Percentiles rank a stretch among this genome's conserved stretches.
These are phyloP conservation scores for Erigeron philadelphicus DNA, from an alignment of 140 eudicot genomes.

Conservation along the genomic window DNA sequence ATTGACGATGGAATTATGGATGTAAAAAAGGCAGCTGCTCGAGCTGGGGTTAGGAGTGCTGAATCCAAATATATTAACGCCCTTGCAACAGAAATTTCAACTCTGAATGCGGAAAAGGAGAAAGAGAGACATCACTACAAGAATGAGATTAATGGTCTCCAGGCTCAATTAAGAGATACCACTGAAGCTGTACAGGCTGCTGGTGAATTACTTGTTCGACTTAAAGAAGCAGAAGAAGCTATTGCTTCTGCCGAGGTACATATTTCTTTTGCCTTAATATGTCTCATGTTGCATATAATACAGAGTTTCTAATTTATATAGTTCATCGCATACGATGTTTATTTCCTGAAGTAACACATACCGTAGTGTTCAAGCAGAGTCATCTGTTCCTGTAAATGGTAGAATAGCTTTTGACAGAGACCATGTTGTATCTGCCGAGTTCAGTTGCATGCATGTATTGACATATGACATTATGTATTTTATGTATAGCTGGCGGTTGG, in stretches of 20 bases:
- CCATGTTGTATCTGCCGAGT: background rate
- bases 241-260: slow-evolving; percentile 76
- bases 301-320: no score
- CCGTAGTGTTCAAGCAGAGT: background rate
- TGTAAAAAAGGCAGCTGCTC: slow-evolving; percentile 79
- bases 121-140: slow-evolving; percentile 56
- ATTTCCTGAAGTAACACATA: background rate
- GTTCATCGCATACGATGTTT: background rate
- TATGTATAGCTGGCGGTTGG: no score
- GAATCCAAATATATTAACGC: slow-evolving; percentile 76
- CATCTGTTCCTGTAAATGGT: background rate
- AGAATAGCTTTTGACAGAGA: background rate
- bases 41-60: slow-evolving; percentile 79
- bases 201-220: slow-evolving; percentile 87
- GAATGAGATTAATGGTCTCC: slow-evolving; percentile 79
- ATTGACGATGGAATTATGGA: slow-evolving; percentile 74
- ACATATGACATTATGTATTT: background rate
- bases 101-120: slow-evolving; percentile 67
- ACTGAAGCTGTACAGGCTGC: slow-evolving; percentile 97
- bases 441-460: background rate
- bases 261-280: background rate
- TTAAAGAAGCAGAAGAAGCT: slow-evolving; percentile 91
- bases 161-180: slow-evolving; percentile 80
- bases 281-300: no score
- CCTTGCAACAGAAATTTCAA: slow-evolving; percentile 76